Conservation (phyloP, 768 basidiomycete genomes). For the Serendipita sp. region DNA sequence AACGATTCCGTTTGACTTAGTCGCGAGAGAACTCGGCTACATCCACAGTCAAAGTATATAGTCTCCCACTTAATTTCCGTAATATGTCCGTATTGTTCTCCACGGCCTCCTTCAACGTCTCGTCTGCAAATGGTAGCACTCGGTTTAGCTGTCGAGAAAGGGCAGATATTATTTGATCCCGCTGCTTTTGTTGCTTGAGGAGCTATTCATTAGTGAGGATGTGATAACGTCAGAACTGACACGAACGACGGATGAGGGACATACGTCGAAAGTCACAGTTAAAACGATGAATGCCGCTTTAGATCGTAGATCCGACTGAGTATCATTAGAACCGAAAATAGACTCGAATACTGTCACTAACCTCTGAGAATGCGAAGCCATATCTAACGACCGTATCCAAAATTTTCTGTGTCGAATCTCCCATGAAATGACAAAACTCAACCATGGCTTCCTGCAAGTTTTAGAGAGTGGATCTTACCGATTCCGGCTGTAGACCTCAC, state of each 20-base stretch:
- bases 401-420: background rate
- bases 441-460: background rate
- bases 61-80: background rate
- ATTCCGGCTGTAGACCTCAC: background rate
- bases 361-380: background rate
- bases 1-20: background rate
- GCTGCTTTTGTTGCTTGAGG: background rate
- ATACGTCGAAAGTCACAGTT: background rate
- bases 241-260: background rate
- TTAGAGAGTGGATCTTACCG: background rate
- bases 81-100: background rate
- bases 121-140: background rate
- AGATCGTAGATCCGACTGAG: background rate
- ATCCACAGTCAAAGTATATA: background rate
- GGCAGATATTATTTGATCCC: background rate
- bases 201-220: background rate
- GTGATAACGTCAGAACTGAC: background rate
- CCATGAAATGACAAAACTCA: background rate
- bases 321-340: background rate
- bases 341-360: background rate
- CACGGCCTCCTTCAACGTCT: background rate
- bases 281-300: background rate
- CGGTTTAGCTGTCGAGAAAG: background rate
- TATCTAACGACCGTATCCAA: background rate
- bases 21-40: background rate